Evolutionary conservation across 2,329 filamentous ascomycete species (phyloP).

Genomic region (Torrubiellomyces zombiae): DNA sequence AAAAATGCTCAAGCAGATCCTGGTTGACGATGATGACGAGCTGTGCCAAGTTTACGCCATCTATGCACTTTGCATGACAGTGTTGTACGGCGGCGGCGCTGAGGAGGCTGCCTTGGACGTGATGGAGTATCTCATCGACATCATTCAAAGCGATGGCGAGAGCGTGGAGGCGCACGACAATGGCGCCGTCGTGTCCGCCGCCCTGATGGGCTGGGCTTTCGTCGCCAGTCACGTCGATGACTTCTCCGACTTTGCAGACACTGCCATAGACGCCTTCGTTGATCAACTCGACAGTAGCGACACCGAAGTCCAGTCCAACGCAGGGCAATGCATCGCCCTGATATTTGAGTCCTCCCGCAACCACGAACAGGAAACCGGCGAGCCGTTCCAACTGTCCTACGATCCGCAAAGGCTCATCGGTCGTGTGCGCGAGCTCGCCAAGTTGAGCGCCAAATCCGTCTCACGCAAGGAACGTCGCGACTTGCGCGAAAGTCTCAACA

Average conservation of each 20-base stretch:
- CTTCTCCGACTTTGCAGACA: constrained; percentile 51
- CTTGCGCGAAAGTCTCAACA: constrained; percentile 30
- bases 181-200: constrained; percentile 52
- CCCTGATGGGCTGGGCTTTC: constrained; percentile 64
- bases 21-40: constrained; percentile 41
- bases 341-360: constrained; percentile 55
- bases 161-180: constrained; percentile 56
- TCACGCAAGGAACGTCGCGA: constrained; percentile 31
- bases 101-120: constrained; percentile 51
- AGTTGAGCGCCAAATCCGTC: constrained; percentile 29
- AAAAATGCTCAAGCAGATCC: constrained; percentile 16
- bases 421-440: constrained; percentile 29
- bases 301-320: constrained; percentile 55
- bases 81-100: constrained; percentile 59
- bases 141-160: constrained; percentile 64
- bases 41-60: constrained; percentile 53
- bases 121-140: constrained; percentile 60
- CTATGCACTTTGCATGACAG: constrained; percentile 54
- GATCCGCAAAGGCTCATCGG: constrained; percentile 31
- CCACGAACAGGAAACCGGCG: constrained; percentile 30
- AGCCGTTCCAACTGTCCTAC: constrained; percentile 31
- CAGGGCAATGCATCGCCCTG: constrained; percentile 66
- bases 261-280: constrained; percentile 63
- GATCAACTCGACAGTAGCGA: constrained; percentile 71
- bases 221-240: constrained; percentile 65